Base-by-base conservation (phyloP, 768 basidiomycete species). In the Lentinula sp. region DNA sequence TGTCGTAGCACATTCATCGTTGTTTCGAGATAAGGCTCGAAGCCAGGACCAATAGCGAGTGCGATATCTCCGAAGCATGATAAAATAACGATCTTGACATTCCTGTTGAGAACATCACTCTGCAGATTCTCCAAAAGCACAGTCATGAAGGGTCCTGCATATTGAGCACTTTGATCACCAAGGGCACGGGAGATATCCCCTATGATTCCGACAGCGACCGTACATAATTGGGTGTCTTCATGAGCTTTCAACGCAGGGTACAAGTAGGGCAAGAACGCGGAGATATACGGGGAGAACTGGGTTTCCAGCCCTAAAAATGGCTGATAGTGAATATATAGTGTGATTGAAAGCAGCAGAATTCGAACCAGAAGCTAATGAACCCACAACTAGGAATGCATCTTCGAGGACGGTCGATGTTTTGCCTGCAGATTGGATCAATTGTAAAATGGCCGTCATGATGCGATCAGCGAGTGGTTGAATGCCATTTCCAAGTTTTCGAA, bases 21-120 rank as follows among this genome's bases (percentile, higher is more conserved):
- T 5, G 92, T 92, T 61, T 87, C 86, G 53, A 97, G 78, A 72
- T 90, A 99, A 0, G 93, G 94, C 67, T 90, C 89, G 73, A 98
- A 99, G 6, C 79, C 76, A 11, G 85, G 77, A 1, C 93, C 93
- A 63, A 98, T 88, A 0, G 97, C 95, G 9, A 98, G 80, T 8
- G 95, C 96, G 65, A 99, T 89, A 69, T 99, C 97, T 21, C 96
- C 97, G 68, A 99, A 98, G 74, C 93, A 94, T 11, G 91, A 88
- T 62, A 98, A 74, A 68, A 98, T 92, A n/a, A 91, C 87, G 43
- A 98, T 95, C 81, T 99, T 99, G 71, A 98, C 97, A 65, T 90
- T 91, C 51, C 96, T 84, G 69, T 93, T 91, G 60, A 99, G 79
- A 23, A 94, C 86, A 0, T 95, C 88, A 65, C 91, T 93, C 72